Base-by-base conservation (phyloP, 2,329 filamentous ascomycete genomes). In the Botryotinia globosa region DNA sequence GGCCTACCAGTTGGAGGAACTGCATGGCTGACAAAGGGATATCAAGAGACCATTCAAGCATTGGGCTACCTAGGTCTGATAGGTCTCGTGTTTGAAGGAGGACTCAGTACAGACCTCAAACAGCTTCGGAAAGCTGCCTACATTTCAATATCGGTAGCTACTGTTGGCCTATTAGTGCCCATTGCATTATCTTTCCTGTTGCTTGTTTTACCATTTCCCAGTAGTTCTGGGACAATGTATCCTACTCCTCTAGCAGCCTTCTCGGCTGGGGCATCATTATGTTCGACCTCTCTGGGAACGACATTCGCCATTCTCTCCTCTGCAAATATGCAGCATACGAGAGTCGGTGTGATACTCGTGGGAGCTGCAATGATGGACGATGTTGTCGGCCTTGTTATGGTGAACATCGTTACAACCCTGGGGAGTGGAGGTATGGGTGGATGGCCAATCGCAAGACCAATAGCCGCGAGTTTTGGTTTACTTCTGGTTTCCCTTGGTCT, bases 321-420 rank as follows among this genome's bases (percentile, higher is more conserved):
- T 14, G 89, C 88, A 4, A 84, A 84, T 2, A 80, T 91, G 18
- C 83, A 82, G n/a, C 79, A 82, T 2, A 89, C 86, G 14, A 82
- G 87, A 2, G 79, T 90, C 0, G 93, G 83, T 72, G 89, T 82
- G 14, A 87, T 96, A 0, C 84, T 94, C 0, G 88, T 88, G 3
- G 90, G 88, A 73, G 92, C 92, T 1, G 93, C 92, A 0, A 92
- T 96, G 88, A 88, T 96, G 82, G 93, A 96, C 79, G 92, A 96
- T 81, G 90, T 95, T 0, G 87, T 92, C 1, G 92, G 92, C 0
- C 82, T 95, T 16, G 88, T 94, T 12, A 91, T 95, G 88, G 90
- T 94, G 0, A 88, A 93, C 76, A 86, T 95, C 63, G 90, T 96
- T 34, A 87, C 90, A 0, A 90, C 89, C 64, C 83, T 95, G 0